Base-by-base conservation (phyloP, 164 flowering plant genomes). In the Paratinospora sagittata region DNA sequence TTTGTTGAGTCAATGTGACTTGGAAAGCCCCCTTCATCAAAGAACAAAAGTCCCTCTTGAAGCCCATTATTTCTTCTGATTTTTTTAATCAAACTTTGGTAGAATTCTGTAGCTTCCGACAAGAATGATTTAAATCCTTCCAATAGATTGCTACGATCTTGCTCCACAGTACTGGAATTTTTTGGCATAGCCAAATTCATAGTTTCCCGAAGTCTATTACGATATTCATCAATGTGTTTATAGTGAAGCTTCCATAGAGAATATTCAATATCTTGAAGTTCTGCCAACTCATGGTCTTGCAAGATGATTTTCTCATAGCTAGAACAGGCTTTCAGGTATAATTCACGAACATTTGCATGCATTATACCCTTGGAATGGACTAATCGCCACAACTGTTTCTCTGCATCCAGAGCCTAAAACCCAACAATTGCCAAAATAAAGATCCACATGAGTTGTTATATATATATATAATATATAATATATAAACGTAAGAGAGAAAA, bases 191-290 rank as follows among this genome's bases (percentile, higher is more conserved):
- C 80, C 39, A 39, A 49, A 60, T 70, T 81, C 52, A 30, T 47
- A 66, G 66, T 57, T 52, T 81, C 83, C 67, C 78, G 74, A 7
- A 85, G 75, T 69, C 76, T 82, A 73, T 76, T 86, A 16, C 96
- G 94, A 67, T 82, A 89, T 66, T 89, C 98, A 74, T 88, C 93
- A 72, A 93, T 93, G 77, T 83, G 89, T 78, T 77, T 85, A 67
- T 93, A 90, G 74, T 93, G 98, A 65, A 93, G 87, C 85, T 85
- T 87, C 98, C 98, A 93, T 67, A 93, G 60, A 57, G 82, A 82
- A 77, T 79, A 85, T 61, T 92, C 97, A 70, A 85, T 69, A 68
- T 87, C 88, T 43, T 89, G 89, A 74, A 82, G 83, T 27, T 84
- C 85, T 14, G 67, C 67, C 49, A 76, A 65, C 63, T 84, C 82